These are phyloP conservation scores for Parasitella parasitica DNA, from an alignment of 371 early-diverging fungal species.

Conservation along the genomic window DNA sequence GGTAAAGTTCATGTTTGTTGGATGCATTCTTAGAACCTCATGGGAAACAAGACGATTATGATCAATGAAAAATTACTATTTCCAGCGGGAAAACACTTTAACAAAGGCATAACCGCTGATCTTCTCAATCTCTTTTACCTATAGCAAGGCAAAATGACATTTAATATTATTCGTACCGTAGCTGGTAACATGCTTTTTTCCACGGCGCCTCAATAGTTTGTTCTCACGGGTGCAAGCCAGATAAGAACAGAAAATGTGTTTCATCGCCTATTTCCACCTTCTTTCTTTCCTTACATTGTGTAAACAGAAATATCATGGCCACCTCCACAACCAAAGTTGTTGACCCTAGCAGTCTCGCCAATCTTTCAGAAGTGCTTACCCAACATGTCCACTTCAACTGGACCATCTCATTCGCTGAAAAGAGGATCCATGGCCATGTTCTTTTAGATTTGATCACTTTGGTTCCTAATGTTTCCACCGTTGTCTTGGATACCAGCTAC, in stretches of 20 bases:
- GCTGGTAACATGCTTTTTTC: not conserved
- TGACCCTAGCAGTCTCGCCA: conserved; percentile 88
- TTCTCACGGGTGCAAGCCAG: not conserved
- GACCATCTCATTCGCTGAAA: conserved; percentile 71
- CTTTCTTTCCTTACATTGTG: not conserved
- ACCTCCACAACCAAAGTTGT: conserved; percentile 5
- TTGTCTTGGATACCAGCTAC: conserved; percentile 81
- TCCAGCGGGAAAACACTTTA: too few relatives aligned
- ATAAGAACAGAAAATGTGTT: not conserved
- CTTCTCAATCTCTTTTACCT: too few relatives aligned
- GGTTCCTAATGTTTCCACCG: conserved; percentile 49
- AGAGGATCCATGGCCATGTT: conserved; percentile 71
- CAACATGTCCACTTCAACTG: conserved; percentile 77
- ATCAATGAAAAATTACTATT: too few relatives aligned
- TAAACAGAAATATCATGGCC: not conserved
- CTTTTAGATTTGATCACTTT: conserved; percentile 56
- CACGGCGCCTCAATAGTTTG: not conserved
- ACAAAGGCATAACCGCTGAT: too few relatives aligned
- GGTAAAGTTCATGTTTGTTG: too few relatives aligned
- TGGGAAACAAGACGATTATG: too few relatives aligned
- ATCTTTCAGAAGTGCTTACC: conserved; percentile 70
- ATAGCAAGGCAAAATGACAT: too few relatives aligned
- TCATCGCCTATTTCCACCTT: not conserved
- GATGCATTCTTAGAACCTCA: too few relatives aligned
- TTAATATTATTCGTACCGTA: too few relatives aligned